These are phyloP conservation scores for Cercospora zeae-maydis DNA, from an alignment of 2,329 filamentous ascomycete genomes.

Conservation along the genomic window DNA sequence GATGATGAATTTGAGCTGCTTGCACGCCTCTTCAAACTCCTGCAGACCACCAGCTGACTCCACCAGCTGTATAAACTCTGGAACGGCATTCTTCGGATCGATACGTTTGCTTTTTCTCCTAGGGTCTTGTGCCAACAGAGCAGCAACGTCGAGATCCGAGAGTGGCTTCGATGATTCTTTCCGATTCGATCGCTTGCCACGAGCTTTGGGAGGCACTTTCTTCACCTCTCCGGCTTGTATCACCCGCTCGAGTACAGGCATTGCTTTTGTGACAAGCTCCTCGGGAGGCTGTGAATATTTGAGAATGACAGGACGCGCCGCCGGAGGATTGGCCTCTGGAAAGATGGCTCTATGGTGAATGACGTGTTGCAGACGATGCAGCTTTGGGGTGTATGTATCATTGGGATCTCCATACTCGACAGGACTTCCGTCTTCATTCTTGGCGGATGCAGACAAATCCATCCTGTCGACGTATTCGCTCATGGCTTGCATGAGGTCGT, in stretches of 20 bases:
- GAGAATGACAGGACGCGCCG: constrained; percentile 61
- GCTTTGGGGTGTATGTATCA: constrained; percentile 75
- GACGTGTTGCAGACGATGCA: constrained; percentile 87
- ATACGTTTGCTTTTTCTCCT: constrained; percentile 51
- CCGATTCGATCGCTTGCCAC: constrained; percentile 55
- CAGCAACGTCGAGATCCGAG: constrained; percentile 83
- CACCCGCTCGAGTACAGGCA: constrained; percentile 59
- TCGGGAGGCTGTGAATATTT: constrained; percentile 71
- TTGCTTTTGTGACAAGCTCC: constrained; percentile 59
- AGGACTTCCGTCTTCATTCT: constrained; percentile 66
- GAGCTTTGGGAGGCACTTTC: constrained; percentile 52
- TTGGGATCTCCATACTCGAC: constrained; percentile 73
- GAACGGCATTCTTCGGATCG: constrained; percentile 71
- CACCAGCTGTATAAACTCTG: constrained; percentile 83
- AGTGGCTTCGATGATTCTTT: constrained; percentile 71
- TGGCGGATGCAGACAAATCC: constrained; percentile 71
- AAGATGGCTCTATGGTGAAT: constrained; percentile 78
- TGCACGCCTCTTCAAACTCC: constrained; percentile 63
- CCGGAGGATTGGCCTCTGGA: constrained; percentile 61
- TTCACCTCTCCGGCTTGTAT: constrained; percentile 74
- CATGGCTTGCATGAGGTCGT: constrained; percentile 76
- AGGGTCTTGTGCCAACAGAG: constrained; percentile 62
- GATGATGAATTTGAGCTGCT: constrained; percentile 72
- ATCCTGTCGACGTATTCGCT: constrained; percentile 87
- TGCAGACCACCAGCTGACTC: constrained; percentile 55